Percentiles rank a stretch among this genome's conserved stretches.
phyloP scores from a whole-genome alignment of 768 basidiomycete genomes.

The Tephrocybe sp. region DNA sequence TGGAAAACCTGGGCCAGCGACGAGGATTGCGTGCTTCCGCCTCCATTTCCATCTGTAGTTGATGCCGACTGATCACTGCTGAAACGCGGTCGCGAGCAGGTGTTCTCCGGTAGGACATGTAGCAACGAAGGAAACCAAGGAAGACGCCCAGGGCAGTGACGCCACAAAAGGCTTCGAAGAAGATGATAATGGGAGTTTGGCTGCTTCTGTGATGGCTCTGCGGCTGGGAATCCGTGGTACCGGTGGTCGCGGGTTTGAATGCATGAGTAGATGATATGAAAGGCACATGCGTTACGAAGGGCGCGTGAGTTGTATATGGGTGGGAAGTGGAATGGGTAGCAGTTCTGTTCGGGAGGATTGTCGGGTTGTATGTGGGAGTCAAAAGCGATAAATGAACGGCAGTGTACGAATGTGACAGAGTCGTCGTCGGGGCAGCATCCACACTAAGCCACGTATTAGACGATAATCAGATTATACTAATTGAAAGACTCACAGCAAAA shows the following conservation, averaged over 20 bases:
- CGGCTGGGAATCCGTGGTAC: slow-evolving; percentile 1
- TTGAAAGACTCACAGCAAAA: slow-evolving; percentile 7
- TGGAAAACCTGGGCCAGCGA: slow-evolving; percentile 22
- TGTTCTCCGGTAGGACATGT: slow-evolving; percentile 41
- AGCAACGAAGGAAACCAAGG: slow-evolving; percentile 38
- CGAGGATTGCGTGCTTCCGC: slow-evolving; percentile 42
- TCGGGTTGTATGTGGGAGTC: slow-evolving; percentile 4
- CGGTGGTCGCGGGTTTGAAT: slow-evolving; percentile 13
- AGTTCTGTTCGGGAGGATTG: slow-evolving; percentile 3
- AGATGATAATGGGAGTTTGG: slow-evolving; percentile 38
- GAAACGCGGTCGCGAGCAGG: slow-evolving; percentile 47
- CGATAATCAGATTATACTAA: not conserved
- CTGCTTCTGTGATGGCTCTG: slow-evolving; percentile 14
- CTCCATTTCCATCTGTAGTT: slow-evolving; percentile 51
- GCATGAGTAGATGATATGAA: slow-evolving; percentile 2
- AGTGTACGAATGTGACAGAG: slow-evolving; percentile 4
- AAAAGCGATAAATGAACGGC: slow-evolving; percentile 5
- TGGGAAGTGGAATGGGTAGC: not conserved
- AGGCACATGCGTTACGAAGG: slow-evolving; percentile 7
- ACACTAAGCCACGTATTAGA: slow-evolving; percentile 6
- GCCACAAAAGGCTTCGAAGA: slow-evolving; percentile 47
- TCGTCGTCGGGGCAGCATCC: slow-evolving; percentile 16
- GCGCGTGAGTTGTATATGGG: not conserved
- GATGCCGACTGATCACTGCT: slow-evolving; percentile 40
- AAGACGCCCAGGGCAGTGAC: slow-evolving; percentile 34